Conservation (phyloP, 1,284 basidiomycete genomes). For the Cutaneotrichosporon cavernicola region DNA sequence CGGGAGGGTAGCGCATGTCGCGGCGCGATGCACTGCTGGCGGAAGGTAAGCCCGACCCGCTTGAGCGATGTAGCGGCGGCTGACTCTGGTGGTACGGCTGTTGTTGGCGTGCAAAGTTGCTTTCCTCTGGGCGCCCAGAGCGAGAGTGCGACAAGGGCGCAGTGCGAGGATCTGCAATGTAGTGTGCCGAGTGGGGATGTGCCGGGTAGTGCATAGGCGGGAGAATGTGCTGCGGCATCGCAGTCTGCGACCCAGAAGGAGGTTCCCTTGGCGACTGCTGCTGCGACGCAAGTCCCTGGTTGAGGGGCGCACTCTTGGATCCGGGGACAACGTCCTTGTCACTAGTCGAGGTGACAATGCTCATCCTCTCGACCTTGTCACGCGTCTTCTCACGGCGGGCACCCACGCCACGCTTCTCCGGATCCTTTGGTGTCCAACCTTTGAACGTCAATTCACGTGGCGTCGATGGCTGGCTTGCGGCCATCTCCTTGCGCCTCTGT, state of each 20-base stretch:
- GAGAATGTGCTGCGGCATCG: constrained; percentile 39
- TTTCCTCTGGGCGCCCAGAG: constrained; percentile 32
- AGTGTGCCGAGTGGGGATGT: constrained; percentile 28
- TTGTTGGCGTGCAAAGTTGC: constrained; percentile 42
- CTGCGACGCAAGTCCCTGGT: constrained; percentile 42
- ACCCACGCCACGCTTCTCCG: constrained; percentile 38
- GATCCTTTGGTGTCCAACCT: constrained; percentile 46
- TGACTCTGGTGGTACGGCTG: constrained; percentile 28
- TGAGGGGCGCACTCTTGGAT: constrained; percentile 49
- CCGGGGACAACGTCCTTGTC: constrained; percentile 45
- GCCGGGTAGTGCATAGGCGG: constrained; percentile 30
- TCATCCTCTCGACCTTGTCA: constrained; percentile 49
- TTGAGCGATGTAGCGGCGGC: constrained; percentile 8
- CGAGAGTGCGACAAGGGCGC: constrained; percentile 34
- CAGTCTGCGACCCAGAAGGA: constrained; percentile 41
- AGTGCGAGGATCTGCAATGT: constrained; percentile 39
- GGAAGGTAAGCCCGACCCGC: constrained; percentile 14
- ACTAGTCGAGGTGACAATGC: constrained; percentile 37
- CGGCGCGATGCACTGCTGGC: constrained; percentile 5
- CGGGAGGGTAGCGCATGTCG: constrained; percentile 18
- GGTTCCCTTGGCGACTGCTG: constrained; percentile 44
- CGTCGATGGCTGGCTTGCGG: constrained; percentile 38
- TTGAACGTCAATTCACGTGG: constrained; percentile 49
- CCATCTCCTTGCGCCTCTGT: constrained; percentile 40
- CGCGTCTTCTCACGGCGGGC: constrained; percentile 47